phyloP scores from a whole-genome alignment of 495 filamentous ascomycete species.

The Penicillium herquei region DNA sequence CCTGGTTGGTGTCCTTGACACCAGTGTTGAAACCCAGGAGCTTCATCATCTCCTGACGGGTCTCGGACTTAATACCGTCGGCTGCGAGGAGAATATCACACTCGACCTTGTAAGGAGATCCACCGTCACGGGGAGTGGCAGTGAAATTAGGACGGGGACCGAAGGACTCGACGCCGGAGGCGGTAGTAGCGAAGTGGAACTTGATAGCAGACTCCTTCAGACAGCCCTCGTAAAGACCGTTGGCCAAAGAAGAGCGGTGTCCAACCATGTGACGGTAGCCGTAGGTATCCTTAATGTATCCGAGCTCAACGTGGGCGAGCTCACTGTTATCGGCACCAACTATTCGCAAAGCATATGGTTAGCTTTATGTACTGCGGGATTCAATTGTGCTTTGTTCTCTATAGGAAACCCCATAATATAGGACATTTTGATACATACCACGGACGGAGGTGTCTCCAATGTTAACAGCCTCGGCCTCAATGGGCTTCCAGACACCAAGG shows the following conservation, averaged over 20 bases:
- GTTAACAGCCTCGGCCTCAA: conserved; percentile 61
- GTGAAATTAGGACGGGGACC: conserved; percentile 54
- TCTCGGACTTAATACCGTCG: conserved; percentile 70
- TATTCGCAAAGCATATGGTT: conserved; percentile 18
- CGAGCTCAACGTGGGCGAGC: conserved; percentile 67
- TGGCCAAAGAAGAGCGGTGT: conserved; percentile 72
- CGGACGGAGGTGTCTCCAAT: conserved; percentile 53
- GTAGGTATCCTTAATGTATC: conserved; percentile 65
- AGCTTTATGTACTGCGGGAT: neutral
- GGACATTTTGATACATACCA: conserved; percentile 28
- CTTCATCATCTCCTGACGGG: conserved; percentile 61
- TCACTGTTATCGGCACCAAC: conserved; percentile 66
- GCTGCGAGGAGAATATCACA: conserved; percentile 69
- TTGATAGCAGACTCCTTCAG: conserved; percentile 59
- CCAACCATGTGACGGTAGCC: conserved; percentile 75
- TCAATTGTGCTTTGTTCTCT: neutral
- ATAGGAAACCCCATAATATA: neutral
- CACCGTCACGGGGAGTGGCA: conserved; percentile 54
- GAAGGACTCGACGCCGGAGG: conserved; percentile 54
- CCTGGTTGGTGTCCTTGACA: conserved; percentile 71
- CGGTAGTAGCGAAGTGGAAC: conserved; percentile 64
- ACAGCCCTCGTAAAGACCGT: conserved; percentile 65
- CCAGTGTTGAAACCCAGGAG: conserved; percentile 51
- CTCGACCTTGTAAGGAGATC: conserved; percentile 49
- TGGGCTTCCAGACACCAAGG: conserved; percentile 66